Percentiles rank a stretch among this genome's conserved stretches.
These are phyloP conservation scores for Trypanosoma boissoni DNA, from an alignment of 208 protist genomes.

Conservation along the genomic window DNA sequence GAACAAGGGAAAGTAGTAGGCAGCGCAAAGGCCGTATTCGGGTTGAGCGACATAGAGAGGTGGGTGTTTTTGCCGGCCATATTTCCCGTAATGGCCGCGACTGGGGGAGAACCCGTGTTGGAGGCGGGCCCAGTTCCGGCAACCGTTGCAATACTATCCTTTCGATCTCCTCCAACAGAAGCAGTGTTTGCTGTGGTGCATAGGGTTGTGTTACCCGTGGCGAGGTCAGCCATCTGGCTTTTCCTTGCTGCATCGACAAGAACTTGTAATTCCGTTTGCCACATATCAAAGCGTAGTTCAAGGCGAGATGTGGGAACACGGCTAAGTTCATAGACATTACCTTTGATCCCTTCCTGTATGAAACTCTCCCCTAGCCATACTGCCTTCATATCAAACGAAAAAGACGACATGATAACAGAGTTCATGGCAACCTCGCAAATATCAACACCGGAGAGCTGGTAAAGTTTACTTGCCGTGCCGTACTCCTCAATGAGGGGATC, in stretches of 20 bases:
- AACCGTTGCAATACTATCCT: no score
- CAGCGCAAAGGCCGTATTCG: no score
- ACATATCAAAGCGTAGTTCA: conserved; percentile 67
- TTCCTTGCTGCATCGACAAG: conserved; percentile 15
- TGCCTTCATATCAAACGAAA: conserved; percentile 46
- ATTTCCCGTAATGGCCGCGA: neutral
- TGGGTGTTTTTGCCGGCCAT: neutral
- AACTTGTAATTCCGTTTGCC: conserved; percentile 51
- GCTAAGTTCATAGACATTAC: conserved; percentile 60
- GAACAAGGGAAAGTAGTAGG: no score
- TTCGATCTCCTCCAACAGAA: no score
- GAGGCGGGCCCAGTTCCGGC: neutral
- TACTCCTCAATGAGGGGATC: conserved; percentile 89
- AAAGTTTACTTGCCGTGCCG: conserved; percentile 57
- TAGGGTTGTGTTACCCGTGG: neutral
- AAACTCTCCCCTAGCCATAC: conserved; percentile 73
- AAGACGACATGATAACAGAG: conserved; percentile 81
- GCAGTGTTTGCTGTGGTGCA: no score
- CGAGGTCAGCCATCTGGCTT: neutral
- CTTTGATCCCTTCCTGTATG: conserved; percentile 45
- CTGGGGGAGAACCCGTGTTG: neutral
- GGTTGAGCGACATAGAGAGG: no score
- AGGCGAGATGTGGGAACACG: conserved; percentile 69
- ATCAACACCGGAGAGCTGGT: conserved; percentile 72
- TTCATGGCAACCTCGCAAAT: conserved; percentile 85